Base-by-base conservation (phyloP, 129 eudicot genomes). In the Lactuca sativa region DNA sequence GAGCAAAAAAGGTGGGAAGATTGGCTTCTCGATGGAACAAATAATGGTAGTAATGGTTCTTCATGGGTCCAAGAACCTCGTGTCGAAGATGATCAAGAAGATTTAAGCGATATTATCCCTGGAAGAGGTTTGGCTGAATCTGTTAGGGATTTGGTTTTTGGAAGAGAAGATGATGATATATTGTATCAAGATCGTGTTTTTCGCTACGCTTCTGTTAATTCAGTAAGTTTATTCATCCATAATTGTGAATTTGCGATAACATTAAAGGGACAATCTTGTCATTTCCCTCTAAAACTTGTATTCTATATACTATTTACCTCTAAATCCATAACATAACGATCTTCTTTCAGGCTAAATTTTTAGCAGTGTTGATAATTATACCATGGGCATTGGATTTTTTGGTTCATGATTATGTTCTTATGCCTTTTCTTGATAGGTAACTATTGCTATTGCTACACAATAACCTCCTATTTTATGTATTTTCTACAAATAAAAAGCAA, bases 361-460 rank as follows among this genome's bases (percentile, higher is more conserved):
- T 95, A 91, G 93, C 93, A 18, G 69, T 80, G 40, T 67, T 95
- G 86, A 72, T 95, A 64, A 38, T 90, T 76, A 76, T 95, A 78
- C 99, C 99, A 9, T 87, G 90, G 92, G 88, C 89, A 53, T 51
- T 95, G 88, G 99, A 95, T 79, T 80, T 87, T 85, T 79, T 95
- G 75, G 96, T 87, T 72, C 99, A 90, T 75, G 99, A 95, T 69
- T 95, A 79, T 81, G 88, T 90, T 78, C 93, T 95, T 74, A 80
- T 95, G 99, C 99, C 99, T 60, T 95, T 95, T 76, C 82, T 95
- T 37, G 99, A 95, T 82, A 90, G 99, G 99, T 95, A 81, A 76
- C 8, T 59, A 18, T 7, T 63, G 52, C 8, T 59, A 18, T 7
- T 63, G 56, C n/a, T 69, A 59, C 37, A 57, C 51, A 3, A 10